phyloP scores from a whole-genome alignment of 1,139 yeast species.

The Martiniozyma asiatica region DNA sequence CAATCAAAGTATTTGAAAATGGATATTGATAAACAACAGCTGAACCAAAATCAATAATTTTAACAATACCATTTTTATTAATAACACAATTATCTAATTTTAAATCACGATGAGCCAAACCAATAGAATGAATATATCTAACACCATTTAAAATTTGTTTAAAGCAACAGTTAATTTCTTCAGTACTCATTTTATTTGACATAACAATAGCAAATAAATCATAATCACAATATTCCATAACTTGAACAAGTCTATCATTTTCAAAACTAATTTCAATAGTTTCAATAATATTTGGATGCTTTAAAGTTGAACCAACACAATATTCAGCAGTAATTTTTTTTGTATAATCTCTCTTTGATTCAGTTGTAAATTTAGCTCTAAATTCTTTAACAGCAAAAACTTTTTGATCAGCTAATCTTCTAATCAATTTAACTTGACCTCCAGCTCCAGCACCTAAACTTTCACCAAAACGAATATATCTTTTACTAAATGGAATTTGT shows the following conservation, averaged over 20 bases:
- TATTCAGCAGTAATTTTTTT: constrained; percentile 95
- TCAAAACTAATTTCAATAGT: constrained; percentile 88
- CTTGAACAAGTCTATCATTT: constrained; percentile 76
- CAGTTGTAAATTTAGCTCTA: constrained; percentile 74
- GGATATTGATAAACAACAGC: constrained; percentile 93
- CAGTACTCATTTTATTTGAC: constrained; percentile 85
- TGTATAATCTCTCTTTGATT: constrained; percentile 78
- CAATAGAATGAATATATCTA: constrained; percentile 71
- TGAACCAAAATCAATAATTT: constrained; percentile 91
- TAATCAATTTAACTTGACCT: constrained; percentile 82
- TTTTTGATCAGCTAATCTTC: constrained; percentile 67
- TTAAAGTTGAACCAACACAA: constrained; percentile 91
- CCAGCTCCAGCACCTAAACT: constrained; percentile 97
- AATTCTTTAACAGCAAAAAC: constrained; percentile 97
- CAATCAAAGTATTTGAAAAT: constrained; percentile 62
- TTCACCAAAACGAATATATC: constrained; percentile 84
- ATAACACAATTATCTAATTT: constrained; percentile 93
- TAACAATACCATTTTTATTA: constrained; percentile 73
- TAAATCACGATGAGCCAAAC: constrained; percentile 90
- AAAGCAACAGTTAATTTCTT: constrained; percentile 81
- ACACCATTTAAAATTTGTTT: constrained; percentile 82
- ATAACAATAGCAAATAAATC: constrained; percentile 96
- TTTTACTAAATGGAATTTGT: constrained; percentile 38
- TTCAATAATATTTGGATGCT: constrained; percentile 88
- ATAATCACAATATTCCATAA: constrained; percentile 95